Conservation (phyloP, 2,329 filamentous ascomycete species). For the Daldinia eschscholtzii region DNA sequence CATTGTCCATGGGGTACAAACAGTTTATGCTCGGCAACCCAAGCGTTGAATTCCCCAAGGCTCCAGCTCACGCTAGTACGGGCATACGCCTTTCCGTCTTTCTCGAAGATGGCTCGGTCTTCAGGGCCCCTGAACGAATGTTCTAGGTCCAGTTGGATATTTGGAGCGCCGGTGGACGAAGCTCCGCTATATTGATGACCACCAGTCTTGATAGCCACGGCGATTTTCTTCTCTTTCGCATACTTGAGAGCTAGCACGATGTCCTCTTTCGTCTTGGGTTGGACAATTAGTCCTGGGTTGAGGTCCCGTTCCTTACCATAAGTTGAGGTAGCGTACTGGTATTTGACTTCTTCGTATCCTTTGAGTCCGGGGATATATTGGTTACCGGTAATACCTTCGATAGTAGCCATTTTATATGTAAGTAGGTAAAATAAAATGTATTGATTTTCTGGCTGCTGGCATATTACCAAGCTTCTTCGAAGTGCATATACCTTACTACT, state of each 20-base stretch:
- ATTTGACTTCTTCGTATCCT: slow-evolving; percentile 50
- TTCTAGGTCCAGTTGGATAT: slow-evolving; percentile 62
- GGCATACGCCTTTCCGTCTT: slow-evolving; percentile 54
- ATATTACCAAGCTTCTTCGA: neutral
- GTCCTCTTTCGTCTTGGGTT: slow-evolving; percentile 59
- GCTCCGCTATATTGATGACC: slow-evolving; percentile 65
- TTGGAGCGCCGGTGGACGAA: slow-evolving; percentile 58
- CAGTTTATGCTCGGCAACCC: slow-evolving; percentile 55
- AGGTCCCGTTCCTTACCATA: slow-evolving; percentile 58
- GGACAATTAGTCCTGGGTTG: slow-evolving; percentile 59
- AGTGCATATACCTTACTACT: neutral
- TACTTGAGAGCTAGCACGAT: slow-evolving; percentile 57
- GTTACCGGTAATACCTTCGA: slow-evolving; percentile 45
- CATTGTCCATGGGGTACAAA: slow-evolving; percentile 64
- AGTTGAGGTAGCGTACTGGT: slow-evolving; percentile 61
- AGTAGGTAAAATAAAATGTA: neutral
- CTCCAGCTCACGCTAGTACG: slow-evolving; percentile 58
- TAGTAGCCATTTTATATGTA: slow-evolving; percentile 41
- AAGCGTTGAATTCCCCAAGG: slow-evolving; percentile 59
- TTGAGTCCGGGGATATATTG: slow-evolving; percentile 45
- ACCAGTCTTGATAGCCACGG: slow-evolving; percentile 61
- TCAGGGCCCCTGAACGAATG: slow-evolving; percentile 54
- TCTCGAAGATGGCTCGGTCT: slow-evolving; percentile 52
- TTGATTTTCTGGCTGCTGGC: neutral
- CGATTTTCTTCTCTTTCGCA: slow-evolving; percentile 56